Conservation (phyloP, 2,329 filamentous ascomycete genomes). For the Alternaria triticimaculans region DNA sequence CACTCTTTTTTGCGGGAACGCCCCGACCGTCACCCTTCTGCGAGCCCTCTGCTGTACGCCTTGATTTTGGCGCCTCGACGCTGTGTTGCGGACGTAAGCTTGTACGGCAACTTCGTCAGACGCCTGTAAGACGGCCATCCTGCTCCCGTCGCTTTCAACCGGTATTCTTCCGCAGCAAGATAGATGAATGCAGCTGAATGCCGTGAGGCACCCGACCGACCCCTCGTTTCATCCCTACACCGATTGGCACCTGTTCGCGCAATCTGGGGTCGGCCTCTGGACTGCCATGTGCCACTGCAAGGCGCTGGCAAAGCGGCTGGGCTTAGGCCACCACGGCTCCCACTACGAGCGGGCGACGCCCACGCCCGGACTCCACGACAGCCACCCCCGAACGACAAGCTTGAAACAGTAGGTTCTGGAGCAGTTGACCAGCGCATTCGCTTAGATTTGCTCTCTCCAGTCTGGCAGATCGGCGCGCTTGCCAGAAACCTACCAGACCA, state of each 20-base stretch:
- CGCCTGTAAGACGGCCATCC: conserved; percentile 10
- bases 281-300: conserved; percentile 4
- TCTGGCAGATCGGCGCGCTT: conserved; percentile 8
- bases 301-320: background rate
- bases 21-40: background rate
- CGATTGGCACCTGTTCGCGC: conserved; percentile 23
- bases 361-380: conserved; percentile 12
- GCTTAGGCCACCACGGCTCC: conserved; percentile 1
- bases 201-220: conserved; percentile 13
- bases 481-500: conserved; percentile 11
- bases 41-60: conserved; percentile 7
- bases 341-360: conserved; percentile 1
- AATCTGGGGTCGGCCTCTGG: conserved; percentile 17
- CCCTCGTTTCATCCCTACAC: conserved; percentile 30
- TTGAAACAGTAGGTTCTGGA: conserved; percentile 5
- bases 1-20: background rate
- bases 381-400: conserved; percentile 12
- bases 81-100: background rate
- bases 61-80: conserved; percentile 5
- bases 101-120: conserved; percentile 5
- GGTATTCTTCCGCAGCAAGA: conserved; percentile 34
- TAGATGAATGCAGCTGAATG: conserved; percentile 29
- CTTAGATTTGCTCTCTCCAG: conserved; percentile 2
- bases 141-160: conserved; percentile 34
- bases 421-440: background rate